Percentiles rank a stretch among this genome's conserved stretches.
Conservation (phyloP, 1,139 yeast species). For the Suhomyces choctaworum region DNA sequence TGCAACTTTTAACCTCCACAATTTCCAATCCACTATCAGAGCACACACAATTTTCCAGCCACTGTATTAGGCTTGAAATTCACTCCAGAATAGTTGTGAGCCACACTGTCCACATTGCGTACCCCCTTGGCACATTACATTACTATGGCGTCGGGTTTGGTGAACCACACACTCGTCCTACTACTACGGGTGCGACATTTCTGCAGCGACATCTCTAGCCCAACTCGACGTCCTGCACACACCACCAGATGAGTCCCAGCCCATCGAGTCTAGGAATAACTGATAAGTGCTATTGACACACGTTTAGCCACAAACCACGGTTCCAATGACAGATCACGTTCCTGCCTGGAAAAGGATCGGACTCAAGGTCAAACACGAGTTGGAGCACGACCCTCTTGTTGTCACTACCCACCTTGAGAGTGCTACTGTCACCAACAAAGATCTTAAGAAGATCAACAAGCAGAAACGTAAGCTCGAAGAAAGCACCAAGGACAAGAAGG, state of each 20-base stretch:
- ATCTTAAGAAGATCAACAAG: slow-evolving; percentile 47
- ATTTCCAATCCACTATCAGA: too few relatives aligned
- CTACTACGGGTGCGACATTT: not conserved
- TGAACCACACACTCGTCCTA: too few relatives aligned
- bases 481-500: slow-evolving; percentile 41
- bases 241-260: not conserved
- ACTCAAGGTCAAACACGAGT: slow-evolving; percentile 52
- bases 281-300: too few relatives aligned
- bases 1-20: too few relatives aligned
- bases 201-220: not conserved
- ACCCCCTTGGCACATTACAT: too few relatives aligned
- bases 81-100: too few relatives aligned
- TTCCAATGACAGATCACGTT: slow-evolving; percentile 29
- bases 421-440: slow-evolving; percentile 47
- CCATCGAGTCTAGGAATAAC: slow-evolving; percentile 2
- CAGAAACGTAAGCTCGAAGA: slow-evolving; percentile 32
- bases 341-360: slow-evolving; percentile 96
- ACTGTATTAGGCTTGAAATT: too few relatives aligned
- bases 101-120: too few relatives aligned
- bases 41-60: too few relatives aligned
- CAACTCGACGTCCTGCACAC: slow-evolving; percentile 6
- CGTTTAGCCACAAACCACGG: not conserved
- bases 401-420: slow-evolving; percentile 46
- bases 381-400: slow-evolving; percentile 43
- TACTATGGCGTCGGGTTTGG: too few relatives aligned